phyloP scores from a whole-genome alignment of 139 green algal genomes.

The Choricystis sp. region DNA sequence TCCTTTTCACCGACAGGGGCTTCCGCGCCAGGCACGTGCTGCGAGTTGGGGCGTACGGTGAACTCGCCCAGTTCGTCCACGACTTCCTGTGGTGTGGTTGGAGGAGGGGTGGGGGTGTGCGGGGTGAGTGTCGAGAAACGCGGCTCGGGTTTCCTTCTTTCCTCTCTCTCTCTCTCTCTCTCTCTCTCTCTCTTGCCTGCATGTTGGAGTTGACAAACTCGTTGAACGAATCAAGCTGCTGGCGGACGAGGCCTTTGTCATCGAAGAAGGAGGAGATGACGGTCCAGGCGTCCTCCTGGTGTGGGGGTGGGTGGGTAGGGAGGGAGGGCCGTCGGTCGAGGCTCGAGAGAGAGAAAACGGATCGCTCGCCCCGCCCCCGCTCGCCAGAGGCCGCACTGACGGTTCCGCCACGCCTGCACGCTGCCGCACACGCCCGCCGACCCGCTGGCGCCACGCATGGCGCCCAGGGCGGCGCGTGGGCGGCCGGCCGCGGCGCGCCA shows the following conservation, averaged over 20 bases:
- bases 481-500: no score
- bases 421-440: no score
- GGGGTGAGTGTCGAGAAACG: neutral
- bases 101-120: conserved; percentile 3
- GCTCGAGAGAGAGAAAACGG: neutral
- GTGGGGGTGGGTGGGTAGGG: neutral
- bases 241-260: conserved; percentile 87
- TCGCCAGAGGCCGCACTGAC: neutral
- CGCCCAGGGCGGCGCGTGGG: no score
- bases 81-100: no score
- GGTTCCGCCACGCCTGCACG: no score
- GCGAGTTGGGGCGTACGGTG: conserved; percentile 50
- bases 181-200: conserved; percentile 42
- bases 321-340: no score
- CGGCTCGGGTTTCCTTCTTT: neutral
- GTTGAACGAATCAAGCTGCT: conserved; percentile 99
- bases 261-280: conserved; percentile 90
- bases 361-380: neutral
- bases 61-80: conserved; percentile 50
- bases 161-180: neutral
- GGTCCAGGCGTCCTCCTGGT: conserved; percentile 57
- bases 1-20: conserved; percentile 8
- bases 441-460: no score
- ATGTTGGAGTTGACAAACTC: conserved; percentile 92
- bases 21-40: conserved; percentile 46